Base-by-base conservation (phyloP, 1,139 yeast species). In the Blastobotrys niveus region DNA sequence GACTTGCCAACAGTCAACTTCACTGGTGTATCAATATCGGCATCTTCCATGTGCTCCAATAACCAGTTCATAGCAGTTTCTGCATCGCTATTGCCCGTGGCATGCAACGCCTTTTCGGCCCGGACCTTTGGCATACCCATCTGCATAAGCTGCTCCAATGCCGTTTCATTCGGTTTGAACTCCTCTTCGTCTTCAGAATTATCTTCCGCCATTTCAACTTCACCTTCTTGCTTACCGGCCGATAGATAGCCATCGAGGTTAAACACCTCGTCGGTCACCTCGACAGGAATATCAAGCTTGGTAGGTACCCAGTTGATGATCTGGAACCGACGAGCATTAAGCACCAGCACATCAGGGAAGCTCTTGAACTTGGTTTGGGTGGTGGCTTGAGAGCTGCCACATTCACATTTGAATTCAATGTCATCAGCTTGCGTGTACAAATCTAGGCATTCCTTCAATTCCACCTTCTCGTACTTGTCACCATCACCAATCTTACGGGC, bases 31-130 rank as follows among this genome's bases (percentile, higher is more conserved):
- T 89, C 94, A 42, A 87, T 75, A 54, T 79, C 86, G 1, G 80
- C 63, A 58, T 88, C 96, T 24, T 88, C 96, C 81, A 86, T 78
- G 58, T 89, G 96, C 22, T 74, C 82, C 59, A 89, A 81, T 8
- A 93, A 61, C 96, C 97, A 88, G 57, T 86, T 85, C 84, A 86
- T 81, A 0, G 97, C 96, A 4, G 72, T 73, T 54, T 91, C 97
- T 0, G 85, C 71, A 41, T 69, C 69, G 2, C 61, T 56, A 56
- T 86, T 88, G 0, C 88, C 93, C 0, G 95, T 86, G 32, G 75
- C 65, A 56, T 72, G 80, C 26, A 91, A 68, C 0, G 91, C 96
- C 56, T 80, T 78, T 27, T 71, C 68, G 35, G 82, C 73, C 40
- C 93, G 73, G 17, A 73, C 73, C 45, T 74, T 76, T 0, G 91